Base-by-base conservation (phyloP, 208 protist genomes). In the Leishmania aethiopica region DNA sequence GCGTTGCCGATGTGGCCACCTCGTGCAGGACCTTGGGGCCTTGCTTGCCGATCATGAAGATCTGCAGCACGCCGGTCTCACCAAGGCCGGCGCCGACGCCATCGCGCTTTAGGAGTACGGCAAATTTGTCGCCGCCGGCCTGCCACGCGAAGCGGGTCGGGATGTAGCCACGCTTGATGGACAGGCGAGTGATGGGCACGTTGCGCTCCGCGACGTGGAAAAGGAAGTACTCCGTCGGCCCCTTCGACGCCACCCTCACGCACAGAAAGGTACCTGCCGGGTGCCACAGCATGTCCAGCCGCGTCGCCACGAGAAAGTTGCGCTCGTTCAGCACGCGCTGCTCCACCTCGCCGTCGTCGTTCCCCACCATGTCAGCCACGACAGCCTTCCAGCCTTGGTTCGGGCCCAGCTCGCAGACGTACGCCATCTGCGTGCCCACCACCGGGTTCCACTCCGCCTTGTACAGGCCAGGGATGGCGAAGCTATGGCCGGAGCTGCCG, bases 381-480 rank as follows among this genome's bases (percentile, higher is more conserved):
- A 91, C 86, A 2, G 96, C 87, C 57, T 91, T 91, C 95, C 93
- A 97, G 75, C 93, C 95, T 74, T 92, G 80, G 79, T 93, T 91
- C 10, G 81, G 70, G 35, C 88, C 90, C 15, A 89, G 85, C 75
- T 87, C 80, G 69, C 82, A 84, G 55, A 95, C 87, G 80, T 96
- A 89, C 35, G 92, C 95, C 73, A 98, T 93, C 86, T 97, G 95
- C 22, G 88, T 95, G 35, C 84, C 89, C 51, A 92, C 79, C 69
- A 84, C 87, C 4, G 95, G 95, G 87, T 95, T 96, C 94, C 95
- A 98, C 83, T 96, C 95, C 11, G 89, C 93, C 78, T 94, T 93
- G 88, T 94, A 94, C 35, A 98, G 89, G 1, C 93, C 93, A 19
- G 81, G 84, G 0, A 96, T 84, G 13, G 85, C 80, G 59, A 95